These are phyloP conservation scores for Hirsutella minnesotensis DNA, from an alignment of 2,329 filamentous ascomycete genomes.

Conservation along the genomic window DNA sequence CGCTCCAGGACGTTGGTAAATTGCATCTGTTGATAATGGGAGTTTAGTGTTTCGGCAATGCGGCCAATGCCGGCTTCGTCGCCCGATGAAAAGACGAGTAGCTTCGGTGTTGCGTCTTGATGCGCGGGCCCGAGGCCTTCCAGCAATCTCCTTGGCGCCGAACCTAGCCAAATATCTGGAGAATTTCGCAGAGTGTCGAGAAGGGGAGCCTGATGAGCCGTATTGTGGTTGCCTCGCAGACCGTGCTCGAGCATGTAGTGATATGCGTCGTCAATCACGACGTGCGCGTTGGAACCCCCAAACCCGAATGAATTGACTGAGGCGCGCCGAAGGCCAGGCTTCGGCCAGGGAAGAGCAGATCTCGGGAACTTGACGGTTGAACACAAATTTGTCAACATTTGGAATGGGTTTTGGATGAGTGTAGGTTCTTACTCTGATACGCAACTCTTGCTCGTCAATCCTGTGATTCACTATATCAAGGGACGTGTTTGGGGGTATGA, in stretches of 20 bases:
- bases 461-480: constrained; percentile 11
- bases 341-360: not conserved
- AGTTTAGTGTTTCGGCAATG: not conserved
- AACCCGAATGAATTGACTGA: constrained; percentile 25
- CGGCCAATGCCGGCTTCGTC: not conserved
- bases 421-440: constrained; percentile 1
- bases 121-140: too few species aligned
- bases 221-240: not conserved
- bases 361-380: constrained; percentile 3
- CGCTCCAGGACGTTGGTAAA: not conserved
- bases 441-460: constrained; percentile 8
- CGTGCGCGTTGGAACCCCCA: constrained; percentile 24
- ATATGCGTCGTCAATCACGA: constrained; percentile 14
- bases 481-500: constrained; percentile 13
- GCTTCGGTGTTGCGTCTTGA: too few species aligned
- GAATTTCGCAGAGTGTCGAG: not conserved
- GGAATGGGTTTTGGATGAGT: too few species aligned
- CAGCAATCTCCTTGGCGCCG: too few species aligned
- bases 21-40: not conserved
- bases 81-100: not conserved
- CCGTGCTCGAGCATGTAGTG: constrained; percentile 8
- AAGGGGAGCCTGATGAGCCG: too few species aligned
- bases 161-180: too few species aligned
- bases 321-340: constrained; percentile 6
- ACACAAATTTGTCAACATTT: too few species aligned